Evolutionary conservation across 208 protist genomes (phyloP).

Genomic region (Leishmania braziliensis): DNA sequence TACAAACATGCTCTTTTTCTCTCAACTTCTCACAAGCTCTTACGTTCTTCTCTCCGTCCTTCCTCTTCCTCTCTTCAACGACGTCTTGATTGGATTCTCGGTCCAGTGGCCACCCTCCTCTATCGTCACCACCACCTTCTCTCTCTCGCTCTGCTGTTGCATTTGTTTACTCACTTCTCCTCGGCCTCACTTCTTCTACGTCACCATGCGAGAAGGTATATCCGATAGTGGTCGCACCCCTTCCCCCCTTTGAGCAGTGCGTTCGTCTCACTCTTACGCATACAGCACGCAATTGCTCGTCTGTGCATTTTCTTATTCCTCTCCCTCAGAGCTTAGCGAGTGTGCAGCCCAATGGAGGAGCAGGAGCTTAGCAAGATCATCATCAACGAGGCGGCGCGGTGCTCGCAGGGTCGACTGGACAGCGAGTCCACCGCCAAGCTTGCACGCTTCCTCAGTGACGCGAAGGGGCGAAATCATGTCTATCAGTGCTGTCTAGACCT

Average conservation of each 20-base stretch:
- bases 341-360: slow-evolving; percentile 11
- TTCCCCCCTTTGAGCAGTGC: neutral
- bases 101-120: neutral
- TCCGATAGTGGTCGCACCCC: neutral
- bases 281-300: neutral
- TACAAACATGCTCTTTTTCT: neutral
- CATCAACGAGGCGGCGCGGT: slow-evolving; percentile 34
- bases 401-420: slow-evolving; percentile 29
- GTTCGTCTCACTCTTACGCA: neutral
- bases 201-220: neutral
- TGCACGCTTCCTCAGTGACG: slow-evolving; percentile 43
- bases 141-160: too few species aligned
- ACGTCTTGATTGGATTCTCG: neutral
- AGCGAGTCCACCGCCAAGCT: slow-evolving; percentile 32
- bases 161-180: neutral
- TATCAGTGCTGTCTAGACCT: slow-evolving; percentile 75
- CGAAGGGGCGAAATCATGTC: slow-evolving; percentile 56
- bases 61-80: neutral
- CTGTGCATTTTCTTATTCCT: neutral
- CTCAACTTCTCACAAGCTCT: neutral
- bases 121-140: neutral
- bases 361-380: slow-evolving; percentile 31
- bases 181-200: neutral
- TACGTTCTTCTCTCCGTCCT: neutral
- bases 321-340: neutral